A percentile compares a stretch with the other conserved stretches of the same genome.
These are phyloP conservation scores for Porogramme epimiltina DNA, from an alignment of 1,284 basidiomycete species.

Conservation along the genomic window DNA sequence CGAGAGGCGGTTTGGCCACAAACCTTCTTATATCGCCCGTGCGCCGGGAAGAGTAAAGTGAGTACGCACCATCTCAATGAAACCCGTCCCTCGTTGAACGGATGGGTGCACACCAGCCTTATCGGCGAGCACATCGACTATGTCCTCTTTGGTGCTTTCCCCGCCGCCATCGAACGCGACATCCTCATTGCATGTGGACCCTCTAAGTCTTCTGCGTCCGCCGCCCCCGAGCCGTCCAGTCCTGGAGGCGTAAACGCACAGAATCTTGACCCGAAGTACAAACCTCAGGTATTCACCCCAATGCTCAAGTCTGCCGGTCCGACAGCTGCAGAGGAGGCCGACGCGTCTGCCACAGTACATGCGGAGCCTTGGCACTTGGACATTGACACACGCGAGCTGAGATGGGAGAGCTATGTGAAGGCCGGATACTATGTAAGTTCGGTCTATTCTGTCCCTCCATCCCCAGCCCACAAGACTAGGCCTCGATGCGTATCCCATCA, in stretches of 20 bases:
- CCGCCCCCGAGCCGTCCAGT: slow-evolving; percentile 9
- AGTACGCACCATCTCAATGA: slow-evolving; percentile 6
- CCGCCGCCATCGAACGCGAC: slow-evolving; percentile 84
- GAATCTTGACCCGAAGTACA: slow-evolving; percentile 67
- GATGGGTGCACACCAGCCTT: slow-evolving; percentile 20
- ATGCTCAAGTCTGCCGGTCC: slow-evolving; percentile 29
- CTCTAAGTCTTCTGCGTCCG: slow-evolving; percentile 29
- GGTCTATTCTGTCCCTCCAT: slow-evolving; percentile 18
- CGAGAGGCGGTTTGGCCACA: slow-evolving; percentile 61
- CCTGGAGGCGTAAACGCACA: slow-evolving; percentile 55
- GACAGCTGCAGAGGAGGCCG: slow-evolving; percentile 25
- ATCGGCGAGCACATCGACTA: slow-evolving; percentile 91
- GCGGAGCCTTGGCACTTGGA: slow-evolving; percentile 69
- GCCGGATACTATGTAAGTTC: slow-evolving; percentile 71
- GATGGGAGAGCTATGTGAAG: slow-evolving; percentile 89
- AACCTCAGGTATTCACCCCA: slow-evolving; percentile 58
- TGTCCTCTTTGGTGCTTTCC: slow-evolving; percentile 77
- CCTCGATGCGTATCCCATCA: too few relatives aligned
- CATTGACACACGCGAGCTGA: slow-evolving; percentile 67
- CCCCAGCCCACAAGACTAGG: too few relatives aligned
- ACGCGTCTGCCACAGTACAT: slow-evolving; percentile 41
- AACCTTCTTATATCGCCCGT: slow-evolving; percentile 72
- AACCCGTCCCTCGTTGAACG: too few relatives aligned
- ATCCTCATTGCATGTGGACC: slow-evolving; percentile 82
- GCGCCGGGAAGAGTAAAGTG: slow-evolving; percentile 88